These are phyloP conservation scores for Tylopilus vinaceipallidus DNA, from an alignment of 768 basidiomycete species.

Conservation along the genomic window DNA sequence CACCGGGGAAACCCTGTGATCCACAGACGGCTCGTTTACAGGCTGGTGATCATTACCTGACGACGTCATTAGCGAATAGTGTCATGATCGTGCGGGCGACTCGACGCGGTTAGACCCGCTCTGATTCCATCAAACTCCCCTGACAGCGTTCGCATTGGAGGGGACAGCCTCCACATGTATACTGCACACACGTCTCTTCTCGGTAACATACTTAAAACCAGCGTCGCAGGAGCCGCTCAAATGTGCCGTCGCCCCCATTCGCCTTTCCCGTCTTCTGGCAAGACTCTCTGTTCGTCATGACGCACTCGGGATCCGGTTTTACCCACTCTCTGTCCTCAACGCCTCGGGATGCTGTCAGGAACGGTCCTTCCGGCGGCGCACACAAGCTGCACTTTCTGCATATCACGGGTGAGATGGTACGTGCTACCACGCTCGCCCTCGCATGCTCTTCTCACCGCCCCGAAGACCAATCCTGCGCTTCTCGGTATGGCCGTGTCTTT, in stretches of 20 bases:
- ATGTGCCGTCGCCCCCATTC: neutral
- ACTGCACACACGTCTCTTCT: no score
- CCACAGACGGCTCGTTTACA: no score
- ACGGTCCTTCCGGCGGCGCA: neutral
- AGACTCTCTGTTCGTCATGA: slow-evolving; percentile 8
- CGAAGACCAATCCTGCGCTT: slow-evolving; percentile 14
- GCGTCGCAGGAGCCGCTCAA: neutral
- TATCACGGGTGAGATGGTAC: slow-evolving; percentile 19
- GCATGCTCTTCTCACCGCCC: neutral
- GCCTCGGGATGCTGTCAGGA: neutral
- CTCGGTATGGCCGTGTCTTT: slow-evolving; percentile 11
- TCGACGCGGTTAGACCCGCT: neutral
- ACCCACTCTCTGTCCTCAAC: neutral
- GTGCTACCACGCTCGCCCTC: neutral
- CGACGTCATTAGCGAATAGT: no score
- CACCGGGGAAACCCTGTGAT: no score
- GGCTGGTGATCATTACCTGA: no score
- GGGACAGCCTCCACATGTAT: neutral
- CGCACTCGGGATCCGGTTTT: neutral
- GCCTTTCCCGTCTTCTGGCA: slow-evolving; percentile 9
- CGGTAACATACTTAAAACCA: neutral
- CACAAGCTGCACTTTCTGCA: slow-evolving; percentile 7
- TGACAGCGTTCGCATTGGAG: neutral
- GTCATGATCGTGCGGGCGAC: no score
- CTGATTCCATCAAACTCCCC: neutral